Percentiles rank a stretch among this genome's conserved stretches.
Evolutionary conservation across 257 asterid genomes (phyloP).

Genomic region (Haberlea rhodopensis): DNA sequence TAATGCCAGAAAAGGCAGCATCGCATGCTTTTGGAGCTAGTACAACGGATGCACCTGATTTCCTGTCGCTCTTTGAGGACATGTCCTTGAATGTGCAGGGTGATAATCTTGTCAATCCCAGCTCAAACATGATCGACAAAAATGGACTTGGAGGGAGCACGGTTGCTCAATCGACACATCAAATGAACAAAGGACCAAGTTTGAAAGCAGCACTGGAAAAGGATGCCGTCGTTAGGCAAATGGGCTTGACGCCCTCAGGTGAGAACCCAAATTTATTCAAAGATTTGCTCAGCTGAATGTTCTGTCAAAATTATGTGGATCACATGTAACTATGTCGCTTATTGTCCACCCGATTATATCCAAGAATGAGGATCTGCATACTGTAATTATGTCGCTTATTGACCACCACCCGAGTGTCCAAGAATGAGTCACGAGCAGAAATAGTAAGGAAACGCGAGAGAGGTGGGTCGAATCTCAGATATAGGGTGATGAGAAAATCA

Average conservation of each 20-base stretch:
- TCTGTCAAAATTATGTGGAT: slow-evolving; percentile 8
- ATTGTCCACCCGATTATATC: slow-evolving; percentile 11
- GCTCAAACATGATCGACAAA: slow-evolving; percentile 29
- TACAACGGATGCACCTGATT: slow-evolving; percentile 45
- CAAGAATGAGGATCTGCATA: too few species aligned
- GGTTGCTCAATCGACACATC: slow-evolving; percentile 29
- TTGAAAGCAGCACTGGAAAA: slow-evolving; percentile 70
- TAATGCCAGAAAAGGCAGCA: slow-evolving; percentile 41
- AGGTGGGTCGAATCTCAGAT: not conserved
- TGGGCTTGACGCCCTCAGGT: slow-evolving; percentile 84
- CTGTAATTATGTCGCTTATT: slow-evolving; percentile 12
- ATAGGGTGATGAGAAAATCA: not conserved
- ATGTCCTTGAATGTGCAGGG: slow-evolving; percentile 45
- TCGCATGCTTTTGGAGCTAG: slow-evolving; percentile 33
- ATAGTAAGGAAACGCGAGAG: slow-evolving; percentile 13
- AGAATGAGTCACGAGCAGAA: not conserved
- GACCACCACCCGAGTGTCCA: slow-evolving; percentile 8
- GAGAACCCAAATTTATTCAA: slow-evolving; percentile 83
- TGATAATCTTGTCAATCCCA: slow-evolving; percentile 27
- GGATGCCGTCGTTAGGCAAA: slow-evolving; percentile 87
- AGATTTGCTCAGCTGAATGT: slow-evolving; percentile 67
- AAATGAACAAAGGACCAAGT: slow-evolving; percentile 63
- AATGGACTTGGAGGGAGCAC: slow-evolving; percentile 44
- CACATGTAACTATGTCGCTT: slow-evolving; percentile 2
- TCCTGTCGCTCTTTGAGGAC: slow-evolving; percentile 58